Evolutionary conservation across 805 yeast species (phyloP).

Genomic region (Metschnikowia chrysomelidarum): DNA sequence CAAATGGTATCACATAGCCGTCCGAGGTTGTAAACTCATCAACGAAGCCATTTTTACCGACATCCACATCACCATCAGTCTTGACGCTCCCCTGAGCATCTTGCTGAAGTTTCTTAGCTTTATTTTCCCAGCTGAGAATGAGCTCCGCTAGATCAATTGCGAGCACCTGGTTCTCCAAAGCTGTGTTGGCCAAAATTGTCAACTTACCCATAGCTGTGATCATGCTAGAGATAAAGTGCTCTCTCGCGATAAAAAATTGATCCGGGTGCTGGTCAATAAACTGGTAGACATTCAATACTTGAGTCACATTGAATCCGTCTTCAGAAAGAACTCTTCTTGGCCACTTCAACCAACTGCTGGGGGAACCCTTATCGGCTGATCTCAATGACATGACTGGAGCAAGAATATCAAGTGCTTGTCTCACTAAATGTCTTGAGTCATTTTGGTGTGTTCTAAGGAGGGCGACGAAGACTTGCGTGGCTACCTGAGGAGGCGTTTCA

Average conservation of each 20-base stretch:
- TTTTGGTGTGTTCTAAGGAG: conserved; percentile 77
- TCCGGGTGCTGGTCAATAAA: conserved; percentile 85
- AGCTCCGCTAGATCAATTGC: conserved; percentile 90
- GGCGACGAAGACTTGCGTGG: conserved; percentile 90
- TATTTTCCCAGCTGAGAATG: conserved; percentile 76
- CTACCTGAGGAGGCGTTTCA: conserved; percentile 85
- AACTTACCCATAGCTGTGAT: conserved; percentile 91
- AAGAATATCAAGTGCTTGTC: conserved; percentile 80
- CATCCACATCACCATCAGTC: not conserved
- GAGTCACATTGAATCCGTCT: conserved; percentile 82
- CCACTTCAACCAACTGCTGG: conserved; percentile 84
- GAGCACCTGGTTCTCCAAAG: conserved; percentile 74
- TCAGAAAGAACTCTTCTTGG: conserved; percentile 90
- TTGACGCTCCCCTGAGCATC: conserved; percentile 1
- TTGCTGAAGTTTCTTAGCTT: conserved; percentile 1
- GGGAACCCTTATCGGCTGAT: conserved; percentile 52
- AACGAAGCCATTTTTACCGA: conserved; percentile 1
- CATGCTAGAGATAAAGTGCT: conserved; percentile 83
- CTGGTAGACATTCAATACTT: conserved; percentile 83
- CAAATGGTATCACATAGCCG: conserved; percentile 62
- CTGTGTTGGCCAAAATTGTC: conserved; percentile 72
- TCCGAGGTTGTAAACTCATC: conserved; percentile 47
- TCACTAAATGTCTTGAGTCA: conserved; percentile 79
- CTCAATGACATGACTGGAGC: conserved; percentile 84
- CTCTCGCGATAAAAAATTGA: conserved; percentile 80